Conservation (phyloP, 345 rosid genomes). For the Tarenaya hassleriana region DNA sequence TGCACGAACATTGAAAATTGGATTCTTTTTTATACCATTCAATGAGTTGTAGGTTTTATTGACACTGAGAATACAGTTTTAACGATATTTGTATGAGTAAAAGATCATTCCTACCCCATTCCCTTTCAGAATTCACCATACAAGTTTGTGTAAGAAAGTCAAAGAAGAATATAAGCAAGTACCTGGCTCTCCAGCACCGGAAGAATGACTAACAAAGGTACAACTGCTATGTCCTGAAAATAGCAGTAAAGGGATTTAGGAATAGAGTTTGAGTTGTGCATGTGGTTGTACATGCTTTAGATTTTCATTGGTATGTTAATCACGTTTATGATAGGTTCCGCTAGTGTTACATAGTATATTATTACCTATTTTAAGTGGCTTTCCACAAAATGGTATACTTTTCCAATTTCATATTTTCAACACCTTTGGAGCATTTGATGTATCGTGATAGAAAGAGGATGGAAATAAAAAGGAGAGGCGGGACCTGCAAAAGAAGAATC, state of each 20-base stretch:
- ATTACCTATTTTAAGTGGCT: not conserved
- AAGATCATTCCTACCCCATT: too few species aligned
- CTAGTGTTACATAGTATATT: too few species aligned
- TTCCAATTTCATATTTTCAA: constrained; percentile 12
- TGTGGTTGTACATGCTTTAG: constrained; percentile 1
- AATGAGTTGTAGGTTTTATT: not conserved
- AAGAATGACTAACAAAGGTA: constrained; percentile 88
- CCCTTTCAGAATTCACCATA: too few species aligned
- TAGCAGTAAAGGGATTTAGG: constrained; percentile 16
- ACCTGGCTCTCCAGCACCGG: constrained; percentile 96
- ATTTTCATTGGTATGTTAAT: not conserved
- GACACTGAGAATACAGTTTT: too few species aligned
- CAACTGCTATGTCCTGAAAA: constrained; percentile 91
- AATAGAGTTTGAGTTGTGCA: constrained; percentile 1
- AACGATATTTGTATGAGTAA: too few species aligned
- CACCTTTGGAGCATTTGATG: not conserved
- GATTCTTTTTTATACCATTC: too few species aligned
- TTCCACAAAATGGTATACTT: not conserved
- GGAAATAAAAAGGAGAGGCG: constrained; percentile 20
- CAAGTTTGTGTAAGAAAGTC: not conserved
- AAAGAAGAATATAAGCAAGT: constrained; percentile 14
- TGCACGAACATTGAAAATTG: too few species aligned
- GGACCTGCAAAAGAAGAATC: constrained; percentile 92
- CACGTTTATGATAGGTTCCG: not conserved
- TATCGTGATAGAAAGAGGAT: not conserved